Evolutionary conservation across 305 asterid species (phyloP), one percentile per base, ranked within the genome.

Genomic region (Fraxinus paxiana): DNA sequence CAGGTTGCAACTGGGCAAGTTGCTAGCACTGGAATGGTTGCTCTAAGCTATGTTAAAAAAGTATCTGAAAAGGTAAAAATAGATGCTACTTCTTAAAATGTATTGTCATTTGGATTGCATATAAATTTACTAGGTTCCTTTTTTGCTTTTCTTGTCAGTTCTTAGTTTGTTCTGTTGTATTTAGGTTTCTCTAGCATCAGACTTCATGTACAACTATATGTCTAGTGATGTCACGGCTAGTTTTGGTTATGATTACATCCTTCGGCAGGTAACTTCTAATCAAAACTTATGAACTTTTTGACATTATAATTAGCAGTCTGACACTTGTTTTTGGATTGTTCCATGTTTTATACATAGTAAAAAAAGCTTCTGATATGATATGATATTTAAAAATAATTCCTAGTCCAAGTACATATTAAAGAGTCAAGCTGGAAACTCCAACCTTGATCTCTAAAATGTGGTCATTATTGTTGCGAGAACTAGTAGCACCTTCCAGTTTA

Each of bases 1-100:
- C 88, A 94, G 98, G 98, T 94, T 30, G 97, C 99, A 70, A 90
- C 99, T 31, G 99, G 95, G 77, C 98, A 96, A 89, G 91, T 91
- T 87, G 97, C 98, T 80, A 96, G 94, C 87, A 96, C 99, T 69
- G 98, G 98, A 81, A 86, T 96, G 90, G 91, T 96, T 85, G 92
- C 94, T 67, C 86, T 96, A 71, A 87, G 97, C 85, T 96, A 94
- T 87, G 99, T 96, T 69, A 98, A 96, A 75, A 96, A 94, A 92
- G 88, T 96, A 63, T 88, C 94, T 77, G 98, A 92, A 4, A 94
- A 92, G 97, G 98, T 92, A 54, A 80, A 59, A 79, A 43, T 43
- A 35, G 65, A 31, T 80, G 17, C 78, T 69, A 8, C 35, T 81
- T 71, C 80, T 72, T 43, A 18, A 34, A 10, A 28, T 6, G 2